Percentiles rank a stretch among this genome's conserved stretches.
phyloP scores from a whole-genome alignment of 2,329 filamentous ascomycete genomes.

The Endoconidiophora polonica region DNA sequence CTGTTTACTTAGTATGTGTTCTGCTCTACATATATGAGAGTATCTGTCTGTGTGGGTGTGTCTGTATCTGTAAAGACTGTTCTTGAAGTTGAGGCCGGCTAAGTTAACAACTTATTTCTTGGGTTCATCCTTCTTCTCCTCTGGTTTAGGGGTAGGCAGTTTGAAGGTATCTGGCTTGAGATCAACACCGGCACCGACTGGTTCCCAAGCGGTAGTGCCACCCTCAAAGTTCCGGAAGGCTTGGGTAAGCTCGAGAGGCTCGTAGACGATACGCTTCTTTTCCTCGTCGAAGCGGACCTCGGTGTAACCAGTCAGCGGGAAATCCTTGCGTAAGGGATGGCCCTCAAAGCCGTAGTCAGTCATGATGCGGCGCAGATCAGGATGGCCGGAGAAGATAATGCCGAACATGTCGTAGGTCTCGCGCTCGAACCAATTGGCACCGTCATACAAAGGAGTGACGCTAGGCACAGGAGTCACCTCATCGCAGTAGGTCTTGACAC shows the following conservation, averaged over 20 bases:
- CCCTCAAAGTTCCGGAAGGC: conserved; percentile 98
- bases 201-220: conserved; percentile 56
- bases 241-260: conserved; percentile 93
- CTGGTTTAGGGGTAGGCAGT: conserved; percentile 85
- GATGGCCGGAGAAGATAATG: conserved; percentile 90
- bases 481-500: conserved; percentile 97
- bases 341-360: conserved; percentile 99
- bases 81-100: no score
- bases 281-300: conserved; percentile 97
- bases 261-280: conserved; percentile 98
- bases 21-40: neutral
- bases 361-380: conserved; percentile 93
- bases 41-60: conserved; percentile 1
- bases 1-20: conserved; percentile 7
- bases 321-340: conserved; percentile 93
- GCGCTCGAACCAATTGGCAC: conserved; percentile 96
- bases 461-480: conserved; percentile 88
- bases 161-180: conserved; percentile 79
- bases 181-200: conserved; percentile 51
- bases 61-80: conserved; percentile 4
- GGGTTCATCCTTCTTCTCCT: conserved; percentile 75
- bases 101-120: conserved; percentile 54
- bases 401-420: conserved; percentile 97
- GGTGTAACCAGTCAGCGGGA: conserved; percentile 93
- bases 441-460: conserved; percentile 72